phyloP scores from a whole-genome alignment of 1,284 basidiomycete species.

The Chalciporus piperatoides region DNA sequence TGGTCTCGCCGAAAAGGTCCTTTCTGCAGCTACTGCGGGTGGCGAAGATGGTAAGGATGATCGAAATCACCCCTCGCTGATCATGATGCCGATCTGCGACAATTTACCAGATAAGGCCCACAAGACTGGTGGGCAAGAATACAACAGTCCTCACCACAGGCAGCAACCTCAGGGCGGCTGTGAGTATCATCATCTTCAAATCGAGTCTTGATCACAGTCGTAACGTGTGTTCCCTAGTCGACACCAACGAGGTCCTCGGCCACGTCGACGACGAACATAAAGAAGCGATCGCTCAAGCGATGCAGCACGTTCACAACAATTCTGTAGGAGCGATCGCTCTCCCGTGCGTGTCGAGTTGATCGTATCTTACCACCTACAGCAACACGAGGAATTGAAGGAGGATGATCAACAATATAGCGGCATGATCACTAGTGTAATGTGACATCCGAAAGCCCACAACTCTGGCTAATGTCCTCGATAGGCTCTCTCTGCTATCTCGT shows the following conservation, averaged over 20 bases:
- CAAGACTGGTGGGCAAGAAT: slow-evolving; percentile 61
- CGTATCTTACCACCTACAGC: slow-evolving; percentile 10
- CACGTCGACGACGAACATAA: slow-evolving; percentile 29
- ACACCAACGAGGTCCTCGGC: slow-evolving; percentile 54
- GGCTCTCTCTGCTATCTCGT: slow-evolving; percentile 21
- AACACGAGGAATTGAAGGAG: slow-evolving; percentile 15
- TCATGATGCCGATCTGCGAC: slow-evolving; percentile 11
- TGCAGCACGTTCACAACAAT: slow-evolving; percentile 27
- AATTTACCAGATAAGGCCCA: slow-evolving; percentile 16
- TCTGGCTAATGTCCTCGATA: slow-evolving; percentile 14
- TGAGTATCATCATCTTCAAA: slow-evolving; percentile 22
- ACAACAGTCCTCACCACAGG: slow-evolving; percentile 48
- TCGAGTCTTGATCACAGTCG: not conserved
- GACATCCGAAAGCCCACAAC: not conserved
- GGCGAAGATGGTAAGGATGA: slow-evolving; percentile 31
- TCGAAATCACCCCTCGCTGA: slow-evolving; percentile 1
- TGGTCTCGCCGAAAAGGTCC: slow-evolving; percentile 60
- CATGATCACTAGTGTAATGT: slow-evolving; percentile 19
- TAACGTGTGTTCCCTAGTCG: slow-evolving; percentile 40
- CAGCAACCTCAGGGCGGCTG: slow-evolving; percentile 29
- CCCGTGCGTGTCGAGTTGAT: not conserved
- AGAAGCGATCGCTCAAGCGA: slow-evolving; percentile 19
- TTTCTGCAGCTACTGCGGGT: slow-evolving; percentile 39
- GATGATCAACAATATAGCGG: slow-evolving; percentile 20
- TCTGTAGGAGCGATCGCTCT: slow-evolving; percentile 6